Percentiles rank a stretch among this genome's conserved stretches.
phyloP scores from a whole-genome alignment of 2,329 filamentous ascomycete genomes.

The Tetracladium maxilliforme region DNA sequence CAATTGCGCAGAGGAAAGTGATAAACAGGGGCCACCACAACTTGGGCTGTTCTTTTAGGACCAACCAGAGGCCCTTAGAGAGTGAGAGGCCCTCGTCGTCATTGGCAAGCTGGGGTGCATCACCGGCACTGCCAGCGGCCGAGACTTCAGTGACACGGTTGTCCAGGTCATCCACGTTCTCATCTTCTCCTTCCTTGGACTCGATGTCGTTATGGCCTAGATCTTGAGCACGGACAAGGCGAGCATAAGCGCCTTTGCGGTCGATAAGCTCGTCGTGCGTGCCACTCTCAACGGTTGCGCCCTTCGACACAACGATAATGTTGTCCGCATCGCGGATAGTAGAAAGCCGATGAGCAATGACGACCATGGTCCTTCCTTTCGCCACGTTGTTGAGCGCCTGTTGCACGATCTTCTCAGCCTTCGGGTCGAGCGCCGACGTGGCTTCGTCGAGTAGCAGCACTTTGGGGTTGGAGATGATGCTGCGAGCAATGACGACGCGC shows the following conservation, averaged over 20 bases:
- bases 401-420: conserved; percentile 38
- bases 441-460: conserved; percentile 39
- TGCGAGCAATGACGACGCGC: conserved; percentile 32
- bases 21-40: conserved; percentile 27
- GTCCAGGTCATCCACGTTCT: conserved; percentile 11
- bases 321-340: conserved; percentile 60
- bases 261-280: conserved; percentile 52
- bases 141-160: conserved; percentile 4
- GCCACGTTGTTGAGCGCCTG: conserved; percentile 43
- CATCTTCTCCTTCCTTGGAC: conserved; percentile 9
- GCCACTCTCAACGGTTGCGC: conserved; percentile 63
- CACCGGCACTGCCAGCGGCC: conserved; percentile 35
- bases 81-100: conserved; percentile 20
- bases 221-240: conserved; percentile 29
- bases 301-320: conserved; percentile 48
- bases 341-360: conserved; percentile 55
- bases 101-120: conserved; percentile 29
- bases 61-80: conserved; percentile 23
- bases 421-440: conserved; percentile 34
- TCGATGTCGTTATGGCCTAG: conserved; percentile 21
- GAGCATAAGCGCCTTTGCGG: conserved; percentile 20
- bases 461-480: conserved; percentile 27
- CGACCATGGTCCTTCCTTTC: conserved; percentile 52
- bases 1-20: conserved; percentile 20
- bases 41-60: conserved; percentile 20